Evolutionary conservation across 352 stramenopile species (phyloP).

Genomic region (Globisporangium heterothallicum): DNA sequence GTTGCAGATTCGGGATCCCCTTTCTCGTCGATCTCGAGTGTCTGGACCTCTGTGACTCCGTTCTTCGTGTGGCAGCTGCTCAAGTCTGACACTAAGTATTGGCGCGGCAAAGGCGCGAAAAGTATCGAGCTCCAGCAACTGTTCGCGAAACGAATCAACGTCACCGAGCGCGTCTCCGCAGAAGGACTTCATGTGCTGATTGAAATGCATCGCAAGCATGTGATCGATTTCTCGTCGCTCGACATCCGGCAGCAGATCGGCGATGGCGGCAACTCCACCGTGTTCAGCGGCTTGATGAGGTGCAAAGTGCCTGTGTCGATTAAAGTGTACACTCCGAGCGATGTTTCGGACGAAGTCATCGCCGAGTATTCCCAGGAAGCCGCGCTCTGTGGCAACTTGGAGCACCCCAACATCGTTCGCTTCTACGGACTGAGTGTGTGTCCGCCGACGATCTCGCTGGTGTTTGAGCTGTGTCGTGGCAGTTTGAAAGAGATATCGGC

Average conservation of each 20-base stretch:
- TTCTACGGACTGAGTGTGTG: conserved; percentile 64
- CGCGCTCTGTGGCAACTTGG: conserved; percentile 42
- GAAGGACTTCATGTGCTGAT: conserved; percentile 64
- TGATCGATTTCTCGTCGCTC: conserved; percentile 66
- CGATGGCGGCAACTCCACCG: conserved; percentile 33
- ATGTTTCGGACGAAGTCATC: conserved; percentile 55
- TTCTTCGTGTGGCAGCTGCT: conserved; percentile 57
- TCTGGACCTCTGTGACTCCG: conserved; percentile 39
- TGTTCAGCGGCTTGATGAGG: conserved; percentile 45
- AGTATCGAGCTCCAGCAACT: conserved; percentile 35
- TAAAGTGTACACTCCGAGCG: conserved; percentile 62
- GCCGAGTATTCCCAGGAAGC: conserved; percentile 53
- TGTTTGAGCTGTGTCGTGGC: conserved; percentile 59
- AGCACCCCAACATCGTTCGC: conserved; percentile 58
- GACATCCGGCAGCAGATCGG: conserved; percentile 47
- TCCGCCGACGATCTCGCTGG: conserved; percentile 58
- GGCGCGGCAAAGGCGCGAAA: conserved; percentile 42
- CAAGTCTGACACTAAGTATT: conserved; percentile 52
- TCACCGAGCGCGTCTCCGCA: conserved; percentile 47
- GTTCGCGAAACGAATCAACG: conserved; percentile 33
- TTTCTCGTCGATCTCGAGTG: conserved; percentile 43
- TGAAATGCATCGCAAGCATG: conserved; percentile 68
- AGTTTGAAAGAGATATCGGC: conserved; percentile 45
- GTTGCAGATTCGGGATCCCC: conserved; percentile 44
- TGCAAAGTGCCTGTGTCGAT: conserved; percentile 44